Evolutionary conservation across 2,329 filamentous ascomycete species (phyloP).

Genomic region (Fusarium ramigenum): DNA sequence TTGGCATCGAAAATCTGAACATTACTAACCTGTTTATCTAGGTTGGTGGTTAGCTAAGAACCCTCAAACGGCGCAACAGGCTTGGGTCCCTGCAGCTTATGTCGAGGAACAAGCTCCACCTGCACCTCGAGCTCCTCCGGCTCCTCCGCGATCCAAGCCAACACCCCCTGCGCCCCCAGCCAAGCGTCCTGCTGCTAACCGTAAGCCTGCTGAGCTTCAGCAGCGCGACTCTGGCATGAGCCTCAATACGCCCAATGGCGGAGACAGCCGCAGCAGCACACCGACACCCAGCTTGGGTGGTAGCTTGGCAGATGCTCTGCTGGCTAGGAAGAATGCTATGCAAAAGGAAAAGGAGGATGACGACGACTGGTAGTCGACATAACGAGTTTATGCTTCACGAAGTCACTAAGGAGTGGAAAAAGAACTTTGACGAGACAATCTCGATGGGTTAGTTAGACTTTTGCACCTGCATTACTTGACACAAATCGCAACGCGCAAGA

Average conservation of each 20-base stretch:
- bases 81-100: conserved; percentile 94
- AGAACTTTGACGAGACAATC: conserved; percentile 24
- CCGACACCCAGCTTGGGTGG: conserved; percentile 77
- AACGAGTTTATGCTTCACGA: conserved; percentile 41
- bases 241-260: conserved; percentile 65
- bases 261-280: conserved; percentile 73
- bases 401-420: conserved; percentile 23
- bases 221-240: conserved; percentile 78
- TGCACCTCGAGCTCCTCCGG: conserved; percentile 71
- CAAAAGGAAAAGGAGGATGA: conserved; percentile 74
- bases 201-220: conserved; percentile 75
- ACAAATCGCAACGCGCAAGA: conserved; percentile 26
- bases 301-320: conserved; percentile 80
- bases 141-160: conserved; percentile 72
- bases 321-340: conserved; percentile 81
- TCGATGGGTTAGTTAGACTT: conserved; percentile 22
- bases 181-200: conserved; percentile 78
- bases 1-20: not conserved
- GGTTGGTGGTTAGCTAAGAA: conserved; percentile 96
- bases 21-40: conserved; percentile 54
- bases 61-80: conserved; percentile 68
- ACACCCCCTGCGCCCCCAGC: conserved; percentile 80
- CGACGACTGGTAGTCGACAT: conserved; percentile 69
- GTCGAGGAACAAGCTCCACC: conserved; percentile 82
- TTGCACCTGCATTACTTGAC: conserved; percentile 8